Percentiles rank a stretch among this genome's conserved stretches.
phyloP scores from a whole-genome alignment of 1,284 basidiomycete genomes.

The Ceratobasidium sp. region DNA sequence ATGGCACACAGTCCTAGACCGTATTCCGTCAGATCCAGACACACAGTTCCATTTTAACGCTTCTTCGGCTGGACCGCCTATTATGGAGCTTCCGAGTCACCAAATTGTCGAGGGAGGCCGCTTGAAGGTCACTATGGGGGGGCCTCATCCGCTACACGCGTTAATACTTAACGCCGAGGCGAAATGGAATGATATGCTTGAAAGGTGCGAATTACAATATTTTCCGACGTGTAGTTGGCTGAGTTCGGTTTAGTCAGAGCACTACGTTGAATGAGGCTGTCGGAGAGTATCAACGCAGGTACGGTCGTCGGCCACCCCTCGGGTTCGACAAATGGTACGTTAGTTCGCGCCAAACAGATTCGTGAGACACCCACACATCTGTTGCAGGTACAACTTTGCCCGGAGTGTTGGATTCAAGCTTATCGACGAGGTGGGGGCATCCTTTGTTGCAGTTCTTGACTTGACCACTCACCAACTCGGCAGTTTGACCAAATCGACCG shows the following conservation, averaged over 20 bases:
- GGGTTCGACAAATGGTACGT: slow-evolving; percentile 55
- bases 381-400: slow-evolving; percentile 53
- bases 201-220: slow-evolving; percentile 12
- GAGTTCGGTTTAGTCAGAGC: slow-evolving; percentile 59
- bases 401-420: slow-evolving; percentile 53
- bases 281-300: slow-evolving; percentile 55
- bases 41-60: background rate
- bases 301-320: slow-evolving; percentile 52
- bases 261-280: slow-evolving; percentile 67
- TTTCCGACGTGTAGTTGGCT: background rate
- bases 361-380: background rate
- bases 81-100: background rate
- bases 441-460: background rate
- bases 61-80: background rate
- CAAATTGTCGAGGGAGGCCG: slow-evolving; percentile 23
- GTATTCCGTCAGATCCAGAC: background rate
- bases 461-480: background rate
- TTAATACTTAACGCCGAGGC: slow-evolving; percentile 38
- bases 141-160: slow-evolving; percentile 39
- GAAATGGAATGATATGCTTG: slow-evolving; percentile 34
- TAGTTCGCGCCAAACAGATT: background rate
- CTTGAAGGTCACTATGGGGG: slow-evolving; percentile 16
- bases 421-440: slow-evolving; percentile 52
- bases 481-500: slow-evolving; percentile 54
- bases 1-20: slow-evolving; percentile 9